Evolutionary conservation across 1,284 basidiomycete species (phyloP).

Genomic region (Cutaneotrichosporon dermatis): DNA sequence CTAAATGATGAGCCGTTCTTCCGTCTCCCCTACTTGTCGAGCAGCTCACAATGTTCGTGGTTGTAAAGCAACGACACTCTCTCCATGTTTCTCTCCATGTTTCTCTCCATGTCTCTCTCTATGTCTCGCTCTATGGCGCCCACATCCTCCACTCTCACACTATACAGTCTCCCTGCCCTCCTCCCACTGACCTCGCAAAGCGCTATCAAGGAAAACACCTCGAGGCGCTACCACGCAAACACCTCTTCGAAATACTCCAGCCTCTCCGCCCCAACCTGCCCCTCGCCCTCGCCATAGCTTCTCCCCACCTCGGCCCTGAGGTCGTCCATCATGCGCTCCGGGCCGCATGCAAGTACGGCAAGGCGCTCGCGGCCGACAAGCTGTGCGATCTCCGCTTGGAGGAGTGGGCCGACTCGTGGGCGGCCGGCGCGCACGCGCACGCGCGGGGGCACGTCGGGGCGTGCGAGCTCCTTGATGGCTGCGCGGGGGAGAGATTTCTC

Average conservation of each 20-base stretch:
- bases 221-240: not conserved
- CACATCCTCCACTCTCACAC: too few relatives aligned
- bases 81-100: too few relatives aligned
- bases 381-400: slow-evolving; percentile 3
- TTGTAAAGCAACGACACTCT: too few relatives aligned
- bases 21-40: too few relatives aligned
- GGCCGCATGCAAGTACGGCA: slow-evolving; percentile 32
- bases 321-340: slow-evolving; percentile 34
- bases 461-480: not conserved
- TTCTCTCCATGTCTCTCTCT: too few relatives aligned
- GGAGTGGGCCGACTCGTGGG: slow-evolving; percentile 19
- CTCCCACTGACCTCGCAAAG: too few relatives aligned
- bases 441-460: not conserved
- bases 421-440: slow-evolving; percentile 17
- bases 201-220: too few relatives aligned
- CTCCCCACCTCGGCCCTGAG: slow-evolving; percentile 19
- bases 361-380: slow-evolving; percentile 18
- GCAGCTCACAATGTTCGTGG: too few relatives aligned
- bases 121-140: too few relatives aligned
- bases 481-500: not conserved
- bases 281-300: slow-evolving; percentile 11
- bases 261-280: slow-evolving; percentile 13
- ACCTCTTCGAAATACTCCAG: slow-evolving; percentile 28
- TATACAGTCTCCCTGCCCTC: too few relatives aligned
- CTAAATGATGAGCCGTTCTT: too few relatives aligned